Evolutionary conservation across 495 filamentous ascomycete species (phyloP), one percentile per base, ranked within the genome.

Genomic region (Penicillium roqueforti): DNA sequence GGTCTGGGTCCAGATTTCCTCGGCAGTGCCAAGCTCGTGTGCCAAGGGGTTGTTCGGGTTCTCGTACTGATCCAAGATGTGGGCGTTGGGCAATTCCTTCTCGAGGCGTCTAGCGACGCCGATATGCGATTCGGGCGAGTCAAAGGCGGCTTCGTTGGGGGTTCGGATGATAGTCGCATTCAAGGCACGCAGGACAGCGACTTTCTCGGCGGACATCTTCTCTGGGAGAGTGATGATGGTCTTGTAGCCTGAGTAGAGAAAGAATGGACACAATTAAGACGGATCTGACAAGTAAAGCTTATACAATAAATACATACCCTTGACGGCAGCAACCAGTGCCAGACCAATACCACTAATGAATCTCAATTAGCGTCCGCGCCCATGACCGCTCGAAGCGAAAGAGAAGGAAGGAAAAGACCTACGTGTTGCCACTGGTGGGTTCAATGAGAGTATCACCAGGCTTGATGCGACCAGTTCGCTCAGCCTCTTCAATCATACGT

Each of bases 201-300:
- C 95, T 69, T 99, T 99, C 72, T 99, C 93, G 25, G 90, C 83
- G 6, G 91, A 96, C 93, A 99, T 99, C 78, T 99, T 99, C 75
- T 99, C 93, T 34, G 93, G 93, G 3, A 99, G 83, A 1, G 93
- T 99, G 65, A 99, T 99, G 70, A 99, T 97, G 14, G 89, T 93
- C 70, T 92, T 93, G 74, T 99, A 98, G 46, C 84, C 80, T 80
- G 54, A 6, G 22, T 6, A 23, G 47, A 23, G 25, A 14, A 49
- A 9, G 51, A 42, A 46, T 22, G 37, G 29, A 49, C 10, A 39
- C 40, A 26, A 42, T 47, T 40, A 59, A 38, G 22, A n/a, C 16
- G 10, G 26, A 28, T 18, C 29, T 13, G 11, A 31, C n/a, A 28
- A 44, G 6, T 10, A 23, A 5, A 10, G 2, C 9, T 5, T 16